Percentiles rank a stretch among this genome's conserved stretches.
Evolutionary conservation across 306 rosid species (phyloP).

Genomic region (Vachellia collinsii): DNA sequence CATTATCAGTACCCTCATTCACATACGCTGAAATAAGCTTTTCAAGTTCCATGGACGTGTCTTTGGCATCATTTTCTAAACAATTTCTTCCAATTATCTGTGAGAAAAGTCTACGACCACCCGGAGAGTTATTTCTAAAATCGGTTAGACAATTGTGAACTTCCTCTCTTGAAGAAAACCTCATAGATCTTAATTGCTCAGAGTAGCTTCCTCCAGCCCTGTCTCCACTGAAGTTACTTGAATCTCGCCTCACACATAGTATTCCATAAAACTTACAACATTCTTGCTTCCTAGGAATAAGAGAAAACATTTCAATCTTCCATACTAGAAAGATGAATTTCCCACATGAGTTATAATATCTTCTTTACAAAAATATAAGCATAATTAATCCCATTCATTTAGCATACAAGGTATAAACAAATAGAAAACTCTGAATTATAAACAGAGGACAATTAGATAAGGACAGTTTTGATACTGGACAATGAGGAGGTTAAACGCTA

Average conservation of each 20-base stretch:
- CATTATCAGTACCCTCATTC: slow-evolving; percentile 2
- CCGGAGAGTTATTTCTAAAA: not conserved
- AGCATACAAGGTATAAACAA: not conserved
- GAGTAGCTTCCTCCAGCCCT: not conserved
- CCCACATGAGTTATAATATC: not conserved
- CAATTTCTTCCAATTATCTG: not conserved
- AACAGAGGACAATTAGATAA: not conserved
- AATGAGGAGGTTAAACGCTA: not conserved
- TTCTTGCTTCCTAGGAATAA: slow-evolving; percentile 22
- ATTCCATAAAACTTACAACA: not conserved
- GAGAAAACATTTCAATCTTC: not conserved
- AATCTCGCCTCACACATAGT: not conserved
- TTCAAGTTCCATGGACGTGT: not conserved
- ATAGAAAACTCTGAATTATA: not conserved
- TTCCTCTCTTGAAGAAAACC: not conserved
- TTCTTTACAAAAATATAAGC: not conserved
- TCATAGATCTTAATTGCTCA: not conserved
- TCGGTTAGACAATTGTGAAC: not conserved
- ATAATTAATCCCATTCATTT: not conserved
- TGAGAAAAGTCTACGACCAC: slow-evolving; percentile 12
- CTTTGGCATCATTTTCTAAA: slow-evolving; percentile 1
- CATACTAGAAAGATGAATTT: not conserved
- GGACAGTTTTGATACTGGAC: not conserved
- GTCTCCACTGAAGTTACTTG: slow-evolving; percentile 14
- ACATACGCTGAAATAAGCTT: not conserved